phyloP scores from a whole-genome alignment of 768 basidiomycete genomes.

The Termitomyces sp. region DNA sequence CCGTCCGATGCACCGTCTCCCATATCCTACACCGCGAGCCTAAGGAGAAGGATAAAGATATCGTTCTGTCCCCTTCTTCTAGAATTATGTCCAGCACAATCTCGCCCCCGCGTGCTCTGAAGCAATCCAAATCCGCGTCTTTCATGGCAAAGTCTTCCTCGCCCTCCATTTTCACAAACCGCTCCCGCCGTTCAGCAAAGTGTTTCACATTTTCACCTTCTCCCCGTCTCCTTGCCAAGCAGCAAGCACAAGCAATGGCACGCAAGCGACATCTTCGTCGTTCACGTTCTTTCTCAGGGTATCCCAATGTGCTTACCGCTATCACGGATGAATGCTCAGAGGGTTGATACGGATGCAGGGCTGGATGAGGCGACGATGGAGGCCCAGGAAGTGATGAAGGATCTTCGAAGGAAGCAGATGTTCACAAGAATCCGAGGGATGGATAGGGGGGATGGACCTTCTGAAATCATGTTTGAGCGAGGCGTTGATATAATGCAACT shows the following conservation, averaged over 20 bases:
- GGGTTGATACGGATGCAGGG: slow-evolving; percentile 6
- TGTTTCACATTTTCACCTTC: slow-evolving; percentile 3
- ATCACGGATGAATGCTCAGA: background rate
- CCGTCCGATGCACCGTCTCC: slow-evolving; percentile 13
- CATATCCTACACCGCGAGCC: slow-evolving; percentile 8
- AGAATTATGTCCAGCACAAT: background rate
- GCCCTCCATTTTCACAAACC: slow-evolving; percentile 4
- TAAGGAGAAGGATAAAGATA: background rate
- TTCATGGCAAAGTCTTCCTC: slow-evolving; percentile 8
- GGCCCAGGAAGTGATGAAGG: slow-evolving; percentile 7
- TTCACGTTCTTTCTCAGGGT: slow-evolving; percentile 14
- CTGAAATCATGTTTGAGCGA: background rate
- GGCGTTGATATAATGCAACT: background rate
- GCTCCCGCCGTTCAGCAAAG: background rate
- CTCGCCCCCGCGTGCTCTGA: background rate
- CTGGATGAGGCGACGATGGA: slow-evolving; percentile 14
- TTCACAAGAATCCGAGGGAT: slow-evolving; percentile 7
- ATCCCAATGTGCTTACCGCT: slow-evolving; percentile 6
- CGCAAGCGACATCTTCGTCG: slow-evolving; percentile 5
- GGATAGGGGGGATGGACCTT: background rate
- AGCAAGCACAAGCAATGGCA: background rate
- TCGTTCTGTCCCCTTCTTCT: background rate
- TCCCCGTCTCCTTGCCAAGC: background rate
- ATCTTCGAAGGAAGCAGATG: slow-evolving; percentile 4
- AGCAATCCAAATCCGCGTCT: background rate